Evolutionary conservation across 2,329 filamentous ascomycete genomes (phyloP).

Genomic region (Sarocladiaceae sp.): DNA sequence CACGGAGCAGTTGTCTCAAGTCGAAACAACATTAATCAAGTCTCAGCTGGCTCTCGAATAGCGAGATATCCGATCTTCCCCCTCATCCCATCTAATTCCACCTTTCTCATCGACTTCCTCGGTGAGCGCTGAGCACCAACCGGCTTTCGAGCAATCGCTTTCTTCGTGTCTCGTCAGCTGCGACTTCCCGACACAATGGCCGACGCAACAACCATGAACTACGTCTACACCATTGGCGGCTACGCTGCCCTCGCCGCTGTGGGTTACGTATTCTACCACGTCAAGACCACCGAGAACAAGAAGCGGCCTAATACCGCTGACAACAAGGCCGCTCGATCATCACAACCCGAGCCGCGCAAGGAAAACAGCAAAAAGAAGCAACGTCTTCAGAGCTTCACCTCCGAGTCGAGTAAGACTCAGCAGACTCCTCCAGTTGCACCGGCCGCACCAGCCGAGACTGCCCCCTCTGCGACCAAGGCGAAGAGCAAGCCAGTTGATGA

Average conservation of each 20-base stretch:
- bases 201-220: conserved; percentile 24
- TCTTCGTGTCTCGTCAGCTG: background rate
- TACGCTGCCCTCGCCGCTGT: conserved; percentile 31
- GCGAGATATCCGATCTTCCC: background rate
- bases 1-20: background rate
- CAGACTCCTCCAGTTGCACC: conserved; percentile 30
- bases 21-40: background rate
- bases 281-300: conserved; percentile 28
- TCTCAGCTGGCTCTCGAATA: background rate
- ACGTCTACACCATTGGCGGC: conserved; percentile 29
- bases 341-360: conserved; percentile 29
- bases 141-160: background rate
- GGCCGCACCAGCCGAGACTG: conserved; percentile 13
- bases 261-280: conserved; percentile 28
- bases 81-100: background rate
- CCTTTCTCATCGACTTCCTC: background rate
- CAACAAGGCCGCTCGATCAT: conserved; percentile 23
- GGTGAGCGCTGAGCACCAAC: background rate
- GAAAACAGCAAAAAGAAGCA: conserved; percentile 41
- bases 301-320: conserved; percentile 21
- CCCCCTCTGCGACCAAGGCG: conserved; percentile 12
- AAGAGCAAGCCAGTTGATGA: conserved; percentile 16
- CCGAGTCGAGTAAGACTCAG: conserved; percentile 28
- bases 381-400: conserved; percentile 34
- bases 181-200: conserved; percentile 20